Evolutionary conservation across 371 early-diverging fungal species (phyloP).

Genomic region (Coemansia sp.): DNA sequence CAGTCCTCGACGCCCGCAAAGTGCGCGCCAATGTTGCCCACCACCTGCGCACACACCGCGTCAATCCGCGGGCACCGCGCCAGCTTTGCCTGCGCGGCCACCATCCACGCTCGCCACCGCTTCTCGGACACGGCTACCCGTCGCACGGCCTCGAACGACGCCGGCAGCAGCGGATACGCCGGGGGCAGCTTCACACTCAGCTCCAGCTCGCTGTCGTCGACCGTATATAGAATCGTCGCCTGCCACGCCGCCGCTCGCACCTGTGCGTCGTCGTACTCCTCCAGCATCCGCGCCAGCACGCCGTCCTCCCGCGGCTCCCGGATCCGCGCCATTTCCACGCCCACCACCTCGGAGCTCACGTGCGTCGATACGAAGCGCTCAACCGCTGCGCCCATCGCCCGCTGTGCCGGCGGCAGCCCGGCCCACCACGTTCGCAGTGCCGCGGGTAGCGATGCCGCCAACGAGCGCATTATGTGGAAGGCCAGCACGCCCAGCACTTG

Average conservation of each 20-base stretch:
- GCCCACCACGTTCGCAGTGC: constrained; percentile 46
- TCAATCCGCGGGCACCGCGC: constrained; percentile 80
- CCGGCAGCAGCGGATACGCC: constrained; percentile 78
- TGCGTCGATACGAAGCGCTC: constrained; percentile 52
- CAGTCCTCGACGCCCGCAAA: constrained; percentile 95
- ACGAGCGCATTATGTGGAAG: constrained; percentile 15
- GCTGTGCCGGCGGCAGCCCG: constrained; percentile 29
- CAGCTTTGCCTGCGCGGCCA: constrained; percentile 75
- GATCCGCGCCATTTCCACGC: constrained; percentile 62
- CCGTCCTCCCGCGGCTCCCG: constrained; percentile 48
- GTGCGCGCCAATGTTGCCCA: constrained; percentile 82
- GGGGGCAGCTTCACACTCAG: constrained; percentile 77
- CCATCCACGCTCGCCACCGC: constrained; percentile 89
- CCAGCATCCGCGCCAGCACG: constrained; percentile 13
- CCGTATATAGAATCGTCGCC: constrained; percentile 70
- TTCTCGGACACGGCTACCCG: constrained; percentile 83
- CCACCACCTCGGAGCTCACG: constrained; percentile 67
- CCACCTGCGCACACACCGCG: constrained; percentile 76
- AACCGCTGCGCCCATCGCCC: constrained; percentile 18
- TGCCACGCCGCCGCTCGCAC: constrained; percentile 58
- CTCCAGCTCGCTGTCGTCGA: constrained; percentile 87
- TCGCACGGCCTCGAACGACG: constrained; percentile 75
- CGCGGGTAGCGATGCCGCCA: constrained; percentile 32
- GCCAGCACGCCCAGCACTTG: constrained; percentile 31
- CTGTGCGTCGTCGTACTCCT: constrained; percentile 59